phyloP scores from a whole-genome alignment of 1,284 basidiomycete species.

The Gymnopus androsaceus region DNA sequence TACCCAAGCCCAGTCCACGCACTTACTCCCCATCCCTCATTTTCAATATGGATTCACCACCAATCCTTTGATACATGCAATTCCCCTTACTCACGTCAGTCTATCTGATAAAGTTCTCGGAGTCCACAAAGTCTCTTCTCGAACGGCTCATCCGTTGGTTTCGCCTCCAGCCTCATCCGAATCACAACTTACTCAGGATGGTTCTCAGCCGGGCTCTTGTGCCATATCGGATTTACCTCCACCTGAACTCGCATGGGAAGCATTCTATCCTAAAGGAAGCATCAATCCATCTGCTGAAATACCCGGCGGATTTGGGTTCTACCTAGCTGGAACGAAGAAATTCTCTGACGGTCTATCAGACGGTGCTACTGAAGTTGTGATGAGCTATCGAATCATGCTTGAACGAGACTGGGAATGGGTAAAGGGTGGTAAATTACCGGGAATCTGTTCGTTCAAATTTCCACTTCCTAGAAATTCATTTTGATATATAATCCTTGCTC shows the following conservation, averaged over 20 bases:
- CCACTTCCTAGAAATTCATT: neutral
- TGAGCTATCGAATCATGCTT: slow-evolving; percentile 63
- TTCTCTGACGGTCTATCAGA: slow-evolving; percentile 37
- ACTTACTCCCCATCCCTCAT: slow-evolving; percentile 27
- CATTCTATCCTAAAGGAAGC: slow-evolving; percentile 59
- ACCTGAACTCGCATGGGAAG: slow-evolving; percentile 54
- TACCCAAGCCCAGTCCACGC: neutral
- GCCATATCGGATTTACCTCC: slow-evolving; percentile 20
- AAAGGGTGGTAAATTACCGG: slow-evolving; percentile 68
- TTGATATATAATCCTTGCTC: neutral
- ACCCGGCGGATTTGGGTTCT: slow-evolving; percentile 64
- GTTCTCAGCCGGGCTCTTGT: slow-evolving; percentile 2
- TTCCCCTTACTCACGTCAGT: neutral
- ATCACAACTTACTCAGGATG: too few relatives aligned
- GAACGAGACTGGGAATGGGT: slow-evolving; percentile 58
- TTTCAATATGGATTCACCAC: slow-evolving; percentile 35
- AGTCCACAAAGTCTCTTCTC: slow-evolving; percentile 46
- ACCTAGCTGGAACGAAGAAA: slow-evolving; percentile 48
- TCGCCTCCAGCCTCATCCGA: slow-evolving; percentile 26
- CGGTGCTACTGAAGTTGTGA: slow-evolving; percentile 47
- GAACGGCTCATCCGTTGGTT: slow-evolving; percentile 43
- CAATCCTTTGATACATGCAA: slow-evolving; percentile 18
- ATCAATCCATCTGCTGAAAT: slow-evolving; percentile 53
- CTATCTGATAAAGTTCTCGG: slow-evolving; percentile 42
- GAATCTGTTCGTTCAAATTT: slow-evolving; percentile 48